Base-by-base conservation (phyloP, 2,329 filamentous ascomycete genomes). In the Ceratocystis papillata region DNA sequence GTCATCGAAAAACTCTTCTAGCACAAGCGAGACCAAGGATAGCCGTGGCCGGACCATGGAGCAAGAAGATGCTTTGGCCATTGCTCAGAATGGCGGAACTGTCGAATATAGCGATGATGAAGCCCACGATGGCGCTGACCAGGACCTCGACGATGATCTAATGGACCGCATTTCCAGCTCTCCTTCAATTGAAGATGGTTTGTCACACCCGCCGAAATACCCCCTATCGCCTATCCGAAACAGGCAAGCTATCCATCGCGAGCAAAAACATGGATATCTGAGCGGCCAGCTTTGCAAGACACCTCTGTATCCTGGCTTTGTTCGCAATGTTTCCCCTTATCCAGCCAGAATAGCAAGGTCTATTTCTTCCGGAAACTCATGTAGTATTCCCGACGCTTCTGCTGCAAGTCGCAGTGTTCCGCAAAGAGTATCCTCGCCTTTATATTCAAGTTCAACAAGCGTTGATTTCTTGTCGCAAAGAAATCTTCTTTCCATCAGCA, bases 101-200 rank as follows among this genome's bases (percentile, higher is more conserved):
- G 37, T 63, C 25, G 66, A 67, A 62, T 67, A 65, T 37, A 67
- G 62, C 62, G 82, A 81, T 69, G 70, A 77, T 69, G 77, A 78
- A 62, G 78, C 79, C 55, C 81, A 83, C 70, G 86, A 88, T 61
- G 86, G 89, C 69, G 86, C 87, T 71, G 88, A 89, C 68, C 88
- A 89, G 71, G 83, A 89, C 72, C 78, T 91, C 75, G 91, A 95
- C 73, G 81, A 96, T 76, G 93, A 97, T 76, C 86, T 96, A 86
- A 90, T 96, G 88, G 94, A 97, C 79, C 94, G 94, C 77, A 96
- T 99, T 70, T 97, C 93, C 72, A 97, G 92, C 77, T 97, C 93
- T 72, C 94, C 94, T 74, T 97, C 93, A 72, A 99, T 99, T 77
- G 91, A 96, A 81, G 93, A 97, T 87, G 93, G 93, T 99, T 86